Percentiles rank a stretch among this genome's conserved stretches.
Conservation (phyloP, 345 rosid genomes). For the Eucalyptus leucophloia region DNA sequence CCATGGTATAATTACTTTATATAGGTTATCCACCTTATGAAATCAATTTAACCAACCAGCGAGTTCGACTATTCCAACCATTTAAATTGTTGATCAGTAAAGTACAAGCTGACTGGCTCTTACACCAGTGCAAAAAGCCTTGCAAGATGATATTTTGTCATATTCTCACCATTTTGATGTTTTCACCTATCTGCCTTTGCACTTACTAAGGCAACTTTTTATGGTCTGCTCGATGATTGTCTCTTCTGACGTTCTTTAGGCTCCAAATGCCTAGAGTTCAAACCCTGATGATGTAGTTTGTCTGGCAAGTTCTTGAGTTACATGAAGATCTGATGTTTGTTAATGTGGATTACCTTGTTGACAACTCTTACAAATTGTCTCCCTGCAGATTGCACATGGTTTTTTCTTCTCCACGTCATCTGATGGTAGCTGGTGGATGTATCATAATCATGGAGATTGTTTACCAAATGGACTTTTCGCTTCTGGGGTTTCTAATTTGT, state of each 20-base stretch:
- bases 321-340: background rate
- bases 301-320: background rate
- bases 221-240: background rate
- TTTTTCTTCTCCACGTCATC: slow-evolving; percentile 96
- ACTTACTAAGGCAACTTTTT: background rate
- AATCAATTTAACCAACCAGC: background rate
- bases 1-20: background rate
- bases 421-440: slow-evolving; percentile 83
- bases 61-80: background rate
- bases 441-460: slow-evolving; percentile 68
- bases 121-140: background rate
- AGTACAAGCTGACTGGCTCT: background rate
- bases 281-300: background rate
- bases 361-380: background rate
- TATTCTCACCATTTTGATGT: background rate
- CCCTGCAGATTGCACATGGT: slow-evolving; percentile 85
- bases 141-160: background rate
- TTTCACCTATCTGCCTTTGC: background rate
- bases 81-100: background rate
- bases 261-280: background rate
- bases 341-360: background rate
- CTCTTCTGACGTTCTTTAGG: background rate
- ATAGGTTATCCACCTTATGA: background rate
- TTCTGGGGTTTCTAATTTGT: slow-evolving; percentile 70
- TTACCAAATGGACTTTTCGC: slow-evolving; percentile 81